Base-by-base conservation (phyloP, 2,329 filamentous ascomycete genomes). In the Exophiala oligosperma region DNA sequence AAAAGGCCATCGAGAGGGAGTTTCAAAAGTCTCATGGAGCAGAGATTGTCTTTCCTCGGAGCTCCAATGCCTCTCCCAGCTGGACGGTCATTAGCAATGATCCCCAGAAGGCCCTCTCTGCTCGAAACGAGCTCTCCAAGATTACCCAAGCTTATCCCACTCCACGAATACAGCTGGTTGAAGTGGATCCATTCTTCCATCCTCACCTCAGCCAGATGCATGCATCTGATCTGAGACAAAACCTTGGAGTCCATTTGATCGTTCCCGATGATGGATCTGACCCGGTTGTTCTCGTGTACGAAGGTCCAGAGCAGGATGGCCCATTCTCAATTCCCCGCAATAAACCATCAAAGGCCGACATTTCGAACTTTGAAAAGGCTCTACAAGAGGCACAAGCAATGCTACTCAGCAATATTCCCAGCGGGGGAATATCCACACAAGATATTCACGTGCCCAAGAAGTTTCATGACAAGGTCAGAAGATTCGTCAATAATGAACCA, bases 71-170 rank as follows among this genome's bases (percentile, higher is more conserved):
- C 3, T 59, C 60, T 6, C 84, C 89, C 46, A 87, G 87, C 0
- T 96, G 92, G 91, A 88, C 96, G 72, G 83, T 97, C 54, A 96
- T 92, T 74, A 90, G 91, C 5, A 84, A 89, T 38, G 90, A 96
- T 68, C 87, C 88, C 64, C 95, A 94, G 79, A 95, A 92, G 70
- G 77, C 76, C 6, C 76, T 79, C 43, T 76, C 75, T 53, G 78
- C 78, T 37, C 73, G 77, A 24, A 78, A 76, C 38, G 78, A 80
- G 63, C 78, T 80, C 54, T 73, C 77, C 68, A 78, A 77, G 61
- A 69, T 80, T 37, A 71, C 79, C 23, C 75, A 78, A 57, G 78
- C 78, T 52, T 76, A 79, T 60, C 78, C 78, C 23, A 76, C 78
- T 2, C 68, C 76, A 9, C 73, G 75, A 56, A 66, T 80, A 41